Conservation (phyloP, 2,329 filamentous ascomycete genomes). For the Leptographium procerum region DNA sequence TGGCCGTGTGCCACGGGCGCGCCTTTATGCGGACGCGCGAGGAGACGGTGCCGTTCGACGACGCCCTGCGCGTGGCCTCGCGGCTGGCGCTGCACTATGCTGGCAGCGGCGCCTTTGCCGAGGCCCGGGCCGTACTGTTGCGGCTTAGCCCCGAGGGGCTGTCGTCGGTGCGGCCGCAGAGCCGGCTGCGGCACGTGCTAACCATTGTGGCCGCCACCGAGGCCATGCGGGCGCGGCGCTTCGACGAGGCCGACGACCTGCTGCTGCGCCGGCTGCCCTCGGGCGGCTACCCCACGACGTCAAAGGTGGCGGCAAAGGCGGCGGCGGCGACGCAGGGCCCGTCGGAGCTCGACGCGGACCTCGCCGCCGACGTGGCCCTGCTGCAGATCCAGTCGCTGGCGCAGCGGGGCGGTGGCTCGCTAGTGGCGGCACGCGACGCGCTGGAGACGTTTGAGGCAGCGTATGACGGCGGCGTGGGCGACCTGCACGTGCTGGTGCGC, state of each 20-base stretch:
- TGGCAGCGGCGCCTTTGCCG: slow-evolving; percentile 57
- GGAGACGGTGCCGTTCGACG: slow-evolving; percentile 51
- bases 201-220: slow-evolving; percentile 6
- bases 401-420: slow-evolving; percentile 20
- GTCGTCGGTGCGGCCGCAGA: slow-evolving; percentile 7
- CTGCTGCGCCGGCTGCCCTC: slow-evolving; percentile 8
- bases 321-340: slow-evolving; percentile 3
- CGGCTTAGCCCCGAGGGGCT: slow-evolving; percentile 13
- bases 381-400: slow-evolving; percentile 41
- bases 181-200: slow-evolving; percentile 6
- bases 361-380: slow-evolving; percentile 38
- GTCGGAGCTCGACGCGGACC: slow-evolving; percentile 40
- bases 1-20: slow-evolving; percentile 53
- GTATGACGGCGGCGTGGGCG: slow-evolving; percentile 16
- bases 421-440: slow-evolving; percentile 28
- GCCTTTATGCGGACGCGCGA: slow-evolving; percentile 66
- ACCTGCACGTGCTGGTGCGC: slow-evolving; percentile 47
- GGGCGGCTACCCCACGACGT: slow-evolving; percentile 7
- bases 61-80: slow-evolving; percentile 64
- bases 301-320: neutral
- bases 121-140: slow-evolving; percentile 51
- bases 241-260: slow-evolving; percentile 11
- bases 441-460: slow-evolving; percentile 10
- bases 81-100: slow-evolving; percentile 56
- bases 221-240: slow-evolving; percentile 7